phyloP scores from a whole-genome alignment of 1,139 yeast genomes.

The Taphrina confusa region DNA sequence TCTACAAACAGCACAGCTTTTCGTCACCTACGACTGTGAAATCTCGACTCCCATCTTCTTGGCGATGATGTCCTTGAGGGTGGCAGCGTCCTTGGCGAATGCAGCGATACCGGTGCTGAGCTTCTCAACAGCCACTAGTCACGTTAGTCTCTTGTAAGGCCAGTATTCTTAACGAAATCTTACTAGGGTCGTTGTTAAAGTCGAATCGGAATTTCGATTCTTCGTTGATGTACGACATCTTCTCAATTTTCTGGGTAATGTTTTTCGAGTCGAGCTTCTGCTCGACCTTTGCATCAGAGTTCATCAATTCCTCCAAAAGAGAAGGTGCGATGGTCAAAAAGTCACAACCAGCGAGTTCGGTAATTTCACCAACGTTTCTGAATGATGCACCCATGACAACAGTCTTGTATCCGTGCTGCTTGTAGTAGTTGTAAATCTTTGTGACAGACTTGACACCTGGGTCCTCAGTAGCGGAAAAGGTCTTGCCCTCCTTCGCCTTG shows the following conservation, averaged over 20 bases:
- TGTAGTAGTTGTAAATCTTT: slow-evolving; percentile 92
- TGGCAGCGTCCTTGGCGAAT: slow-evolving; percentile 90
- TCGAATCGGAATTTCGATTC: slow-evolving; percentile 89
- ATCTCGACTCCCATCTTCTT: slow-evolving; percentile 53
- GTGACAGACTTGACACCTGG: slow-evolving; percentile 96
- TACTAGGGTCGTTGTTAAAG: slow-evolving; percentile 71
- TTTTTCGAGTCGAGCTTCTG: slow-evolving; percentile 62
- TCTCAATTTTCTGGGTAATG: slow-evolving; percentile 58
- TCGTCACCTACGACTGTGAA: slow-evolving; percentile 5
- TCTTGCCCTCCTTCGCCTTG: slow-evolving; percentile 91
- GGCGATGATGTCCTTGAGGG: slow-evolving; percentile 78
- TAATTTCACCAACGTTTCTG: slow-evolving; percentile 96
- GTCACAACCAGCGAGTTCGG: slow-evolving; percentile 96
- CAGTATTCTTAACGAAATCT: background rate
- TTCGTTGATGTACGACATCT: slow-evolving; percentile 78
- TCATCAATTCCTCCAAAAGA: slow-evolving; percentile 82
- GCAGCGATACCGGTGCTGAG: slow-evolving; percentile 96
- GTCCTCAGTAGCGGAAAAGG: slow-evolving; percentile 74
- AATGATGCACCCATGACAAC: slow-evolving; percentile 99
- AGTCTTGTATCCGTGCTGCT: slow-evolving; percentile 93
- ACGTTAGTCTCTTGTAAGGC: background rate
- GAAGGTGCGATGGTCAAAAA: slow-evolving; percentile 93
- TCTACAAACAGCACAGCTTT: too few species aligned
- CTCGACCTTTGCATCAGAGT: slow-evolving; percentile 78
- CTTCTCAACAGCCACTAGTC: slow-evolving; percentile 94